phyloP scores from a whole-genome alignment of 2,329 filamentous ascomycete genomes.

The Aspergillus sergii region DNA sequence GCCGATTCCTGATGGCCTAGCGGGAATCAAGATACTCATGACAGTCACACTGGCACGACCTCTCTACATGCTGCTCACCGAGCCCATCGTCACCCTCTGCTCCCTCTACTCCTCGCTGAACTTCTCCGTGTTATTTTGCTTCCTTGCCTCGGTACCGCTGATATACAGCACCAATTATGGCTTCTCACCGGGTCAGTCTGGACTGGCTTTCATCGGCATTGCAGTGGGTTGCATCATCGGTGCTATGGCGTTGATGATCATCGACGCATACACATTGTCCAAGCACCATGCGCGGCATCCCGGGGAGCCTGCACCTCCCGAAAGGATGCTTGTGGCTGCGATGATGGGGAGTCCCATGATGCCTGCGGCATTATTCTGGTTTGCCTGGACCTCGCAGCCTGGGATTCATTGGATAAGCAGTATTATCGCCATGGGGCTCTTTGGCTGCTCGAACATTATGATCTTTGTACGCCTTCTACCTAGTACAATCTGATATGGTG shows the following conservation, averaged over 20 bases:
- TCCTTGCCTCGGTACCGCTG: slow-evolving; percentile 75
- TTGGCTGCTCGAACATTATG: slow-evolving; percentile 31
- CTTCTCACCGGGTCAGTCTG: slow-evolving; percentile 57
- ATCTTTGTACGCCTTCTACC: slow-evolving; percentile 33
- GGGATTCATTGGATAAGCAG: slow-evolving; percentile 45
- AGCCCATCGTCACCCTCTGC: slow-evolving; percentile 11
- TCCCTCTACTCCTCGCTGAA: slow-evolving; percentile 54
- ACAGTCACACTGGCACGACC: slow-evolving; percentile 52
- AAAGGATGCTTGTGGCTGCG: slow-evolving; percentile 51
- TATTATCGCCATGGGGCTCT: slow-evolving; percentile 26
- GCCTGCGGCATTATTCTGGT: slow-evolving; percentile 52
- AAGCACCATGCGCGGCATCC: slow-evolving; percentile 17
- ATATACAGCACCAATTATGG: slow-evolving; percentile 67
- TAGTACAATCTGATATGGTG: too few species aligned
- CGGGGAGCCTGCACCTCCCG: slow-evolving; percentile 42
- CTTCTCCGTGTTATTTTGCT: slow-evolving; percentile 78
- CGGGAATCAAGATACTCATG: slow-evolving; percentile 5
- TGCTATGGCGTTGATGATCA: neutral
- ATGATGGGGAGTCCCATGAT: slow-evolving; percentile 54
- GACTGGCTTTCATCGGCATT: slow-evolving; percentile 64
- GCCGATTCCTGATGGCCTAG: neutral
- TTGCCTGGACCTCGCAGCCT: slow-evolving; percentile 49
- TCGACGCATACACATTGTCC: neutral
- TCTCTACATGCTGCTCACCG: slow-evolving; percentile 62
- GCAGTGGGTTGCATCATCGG: slow-evolving; percentile 67